These are phyloP conservation scores for Cryphonectria radicalis DNA, from an alignment of 2,329 filamentous ascomycete species.

Conservation along the genomic window DNA sequence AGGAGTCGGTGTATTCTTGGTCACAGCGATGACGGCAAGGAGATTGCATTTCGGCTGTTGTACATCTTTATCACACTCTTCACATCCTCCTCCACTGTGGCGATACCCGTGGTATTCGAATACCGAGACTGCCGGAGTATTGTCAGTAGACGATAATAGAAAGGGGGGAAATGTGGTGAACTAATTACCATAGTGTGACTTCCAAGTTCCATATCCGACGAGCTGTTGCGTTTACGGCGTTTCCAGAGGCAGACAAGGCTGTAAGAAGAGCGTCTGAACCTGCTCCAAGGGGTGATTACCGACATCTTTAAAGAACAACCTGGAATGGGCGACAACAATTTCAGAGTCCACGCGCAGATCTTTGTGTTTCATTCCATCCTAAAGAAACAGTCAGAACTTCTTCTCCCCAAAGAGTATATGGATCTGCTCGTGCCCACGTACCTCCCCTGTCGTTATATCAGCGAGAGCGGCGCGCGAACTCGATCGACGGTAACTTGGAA, in stretches of 20 bases:
- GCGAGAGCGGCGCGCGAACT: neutral
- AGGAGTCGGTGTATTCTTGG: too few relatives aligned
- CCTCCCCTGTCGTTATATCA: neutral
- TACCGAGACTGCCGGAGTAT: too few relatives aligned
- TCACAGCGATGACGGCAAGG: too few relatives aligned
- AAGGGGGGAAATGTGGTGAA: too few relatives aligned
- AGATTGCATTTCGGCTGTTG: too few relatives aligned
- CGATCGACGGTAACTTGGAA: neutral
- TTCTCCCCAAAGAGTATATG: neutral
- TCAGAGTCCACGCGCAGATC: neutral
- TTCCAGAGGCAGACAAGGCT: too few relatives aligned
- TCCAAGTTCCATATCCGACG: neutral
- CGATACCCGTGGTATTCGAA: too few relatives aligned
- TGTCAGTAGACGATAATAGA: too few relatives aligned
- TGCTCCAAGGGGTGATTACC: neutral
- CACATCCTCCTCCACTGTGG: too few relatives aligned
- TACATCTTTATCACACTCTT: too few relatives aligned
- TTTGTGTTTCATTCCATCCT: neutral
- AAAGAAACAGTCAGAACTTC: neutral
- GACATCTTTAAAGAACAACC: neutral
- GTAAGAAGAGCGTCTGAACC: neutral
- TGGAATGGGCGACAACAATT: neutral
- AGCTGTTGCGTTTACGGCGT: too few relatives aligned
- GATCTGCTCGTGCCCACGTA: neutral
- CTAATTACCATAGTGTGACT: neutral